Evolutionary conservation across 768 basidiomycete genomes (phyloP).

Genomic region (Psilocybe azurescens): DNA sequence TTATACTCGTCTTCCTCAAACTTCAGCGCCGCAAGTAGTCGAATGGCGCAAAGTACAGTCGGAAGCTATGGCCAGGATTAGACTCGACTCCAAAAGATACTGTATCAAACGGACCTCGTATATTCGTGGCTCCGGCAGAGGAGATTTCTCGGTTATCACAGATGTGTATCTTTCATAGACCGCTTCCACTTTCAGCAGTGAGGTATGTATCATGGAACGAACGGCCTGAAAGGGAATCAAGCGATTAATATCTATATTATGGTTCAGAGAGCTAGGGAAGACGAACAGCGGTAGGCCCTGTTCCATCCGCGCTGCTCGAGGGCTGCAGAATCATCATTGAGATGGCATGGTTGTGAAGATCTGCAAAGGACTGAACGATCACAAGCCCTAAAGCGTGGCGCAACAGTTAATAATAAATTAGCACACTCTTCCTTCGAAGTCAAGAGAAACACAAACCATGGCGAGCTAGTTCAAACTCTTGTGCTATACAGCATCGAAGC

Average conservation of each 20-base stretch:
- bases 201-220: constrained; percentile 24
- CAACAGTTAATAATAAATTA: background rate
- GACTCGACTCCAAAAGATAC: background rate
- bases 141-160: constrained; percentile 14
- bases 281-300: constrained; percentile 28
- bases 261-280: background rate
- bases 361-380: constrained; percentile 26
- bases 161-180: constrained; percentile 23
- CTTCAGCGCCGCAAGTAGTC: constrained; percentile 20
- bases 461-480: constrained; percentile 24
- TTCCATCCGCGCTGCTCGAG: constrained; percentile 18
- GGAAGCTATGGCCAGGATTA: constrained; percentile 27
- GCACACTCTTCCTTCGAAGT: background rate
- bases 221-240: constrained; percentile 18
- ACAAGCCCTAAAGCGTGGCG: constrained; percentile 21
- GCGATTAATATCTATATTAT: background rate
- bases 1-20: constrained; percentile 29
- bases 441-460: constrained; percentile 22
- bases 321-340: constrained; percentile 24
- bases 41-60: constrained; percentile 25
- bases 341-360: constrained; percentile 21
- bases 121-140: constrained; percentile 13
- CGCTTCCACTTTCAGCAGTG: constrained; percentile 25
- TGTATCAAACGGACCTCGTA: constrained; percentile 16
- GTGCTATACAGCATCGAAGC: constrained; percentile 26